phyloP scores from a whole-genome alignment of 108 stramenopile species.

The Stephanodiscus minutulus region DNA sequence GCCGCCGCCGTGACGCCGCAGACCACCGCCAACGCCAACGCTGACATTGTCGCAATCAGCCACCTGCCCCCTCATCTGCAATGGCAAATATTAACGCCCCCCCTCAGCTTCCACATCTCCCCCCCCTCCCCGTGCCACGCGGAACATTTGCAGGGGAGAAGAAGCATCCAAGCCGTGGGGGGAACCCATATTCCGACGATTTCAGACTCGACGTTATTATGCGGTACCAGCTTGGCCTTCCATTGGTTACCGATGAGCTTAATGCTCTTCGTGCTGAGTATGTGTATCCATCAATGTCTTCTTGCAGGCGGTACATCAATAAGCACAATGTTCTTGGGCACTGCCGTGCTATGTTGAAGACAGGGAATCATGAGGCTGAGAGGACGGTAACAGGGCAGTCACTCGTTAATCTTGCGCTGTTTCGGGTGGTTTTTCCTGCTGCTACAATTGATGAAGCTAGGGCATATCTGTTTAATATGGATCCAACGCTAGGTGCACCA shows the following conservation, averaged over 20 bases:
- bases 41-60: too few relatives aligned
- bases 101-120: too few relatives aligned
- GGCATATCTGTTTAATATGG: constrained; percentile 17
- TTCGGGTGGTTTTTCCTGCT: not conserved
- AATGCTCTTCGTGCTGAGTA: not conserved
- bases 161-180: constrained; percentile 18
- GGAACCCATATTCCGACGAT: constrained; percentile 26
- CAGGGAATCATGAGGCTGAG: constrained; percentile 22
- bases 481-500: constrained; percentile 8
- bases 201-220: constrained; percentile 12
- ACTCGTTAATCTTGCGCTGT: not conserved
- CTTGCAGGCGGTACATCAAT: not conserved
- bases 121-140: not conserved
- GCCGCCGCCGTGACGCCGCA: too few relatives aligned
- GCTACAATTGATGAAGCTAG: constrained; percentile 10
- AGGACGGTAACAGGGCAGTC: constrained; percentile 2
- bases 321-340: constrained; percentile 1
- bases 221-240: constrained; percentile 3
- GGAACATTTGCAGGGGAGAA: not conserved
- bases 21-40: too few relatives aligned
- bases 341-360: not conserved
- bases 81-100: too few relatives aligned
- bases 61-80: too few relatives aligned
- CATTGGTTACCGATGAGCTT: not conserved
- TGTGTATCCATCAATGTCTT: not conserved